Evolutionary conservation across 1,139 yeast genomes (phyloP), one percentile per base, ranked within the genome.

Genomic region (Candida smagusa): DNA sequence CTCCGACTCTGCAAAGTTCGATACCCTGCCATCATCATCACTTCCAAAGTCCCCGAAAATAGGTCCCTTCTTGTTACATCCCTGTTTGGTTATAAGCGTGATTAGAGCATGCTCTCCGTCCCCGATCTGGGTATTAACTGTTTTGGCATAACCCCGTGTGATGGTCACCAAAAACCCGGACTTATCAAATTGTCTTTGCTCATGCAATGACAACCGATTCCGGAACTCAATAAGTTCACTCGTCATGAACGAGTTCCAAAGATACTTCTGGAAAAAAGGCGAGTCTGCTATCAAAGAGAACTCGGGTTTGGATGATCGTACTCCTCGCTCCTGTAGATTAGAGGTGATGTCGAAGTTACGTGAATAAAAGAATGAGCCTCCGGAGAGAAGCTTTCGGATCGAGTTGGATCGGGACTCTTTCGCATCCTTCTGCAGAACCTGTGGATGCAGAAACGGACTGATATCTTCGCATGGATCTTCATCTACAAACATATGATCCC

Each of bases 1-100:
- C 53, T 84, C 92, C 1, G 84, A 72, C 52, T 84, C 92, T 16
- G 77, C 75, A 51, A 69, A 80, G 49, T 81, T 81, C 1, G 89
- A 71, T 5, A 80, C 84, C 28, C 73, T 68, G 0, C 92, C 92
- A 35, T 79, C 79, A 41, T 83, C 89, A 54, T 82, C 88, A 43
- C 83, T 70, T 12, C 90, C 88, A 61, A 77, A 76, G 25, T 79
- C 75, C 0, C 87, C 88, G 50, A 82, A 79, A 2, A 82, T 60
- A 2, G 80, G 76, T 1, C 84, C 84, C 29, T 66, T 68, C 45
- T 76, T 79, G 29, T 72, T 69, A 40, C 85, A 77, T 2, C 83
- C 77, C 39, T 83, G 84, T 52, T 81, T 81, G 1, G 88, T 77
- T 7, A 84, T 79, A 2, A 84, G 61, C 0, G 92, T 81, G 34